These are phyloP conservation scores for Geotrichum bryndzae DNA, from an alignment of 1,139 yeast species.

Conservation along the genomic window DNA sequence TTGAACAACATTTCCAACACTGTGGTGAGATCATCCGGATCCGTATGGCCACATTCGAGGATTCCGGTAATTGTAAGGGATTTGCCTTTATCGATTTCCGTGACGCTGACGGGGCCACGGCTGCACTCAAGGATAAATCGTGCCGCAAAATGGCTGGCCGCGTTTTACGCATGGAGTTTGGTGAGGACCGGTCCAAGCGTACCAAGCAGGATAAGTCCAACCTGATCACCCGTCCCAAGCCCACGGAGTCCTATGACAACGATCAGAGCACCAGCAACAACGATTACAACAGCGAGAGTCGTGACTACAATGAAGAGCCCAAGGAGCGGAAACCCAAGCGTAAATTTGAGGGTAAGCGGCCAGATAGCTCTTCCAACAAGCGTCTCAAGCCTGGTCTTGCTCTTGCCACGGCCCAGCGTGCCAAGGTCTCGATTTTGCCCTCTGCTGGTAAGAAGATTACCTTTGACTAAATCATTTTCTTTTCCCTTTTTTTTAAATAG, in stretches of 20 bases:
- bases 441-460: conserved; percentile 85
- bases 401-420: conserved; percentile 83
- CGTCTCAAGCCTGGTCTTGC: conserved; percentile 80
- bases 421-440: conserved; percentile 80
- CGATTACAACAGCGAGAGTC: not conserved
- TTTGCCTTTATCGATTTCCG: conserved; percentile 88
- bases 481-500: not conserved
- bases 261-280: conserved; percentile 1
- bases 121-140: conserved; percentile 68
- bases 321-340: conserved; percentile 18
- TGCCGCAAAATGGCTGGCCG: conserved; percentile 67
- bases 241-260: not conserved
- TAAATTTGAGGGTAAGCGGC: conserved; percentile 26
- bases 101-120: conserved; percentile 73
- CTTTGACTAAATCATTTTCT: conserved; percentile 41
- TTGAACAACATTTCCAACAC: conserved; percentile 67
- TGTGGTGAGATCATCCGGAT: conserved; percentile 77
- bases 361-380: conserved; percentile 31
- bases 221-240: conserved; percentile 22
- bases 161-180: conserved; percentile 79
- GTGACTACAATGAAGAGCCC: conserved; percentile 2
- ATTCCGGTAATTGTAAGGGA: conserved; percentile 93
- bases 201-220: conserved; percentile 42
- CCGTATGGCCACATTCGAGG: conserved; percentile 96
- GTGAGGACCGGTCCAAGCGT: conserved; percentile 89